These are phyloP conservation scores for Schizophyllum commune DNA, from an alignment of 1,284 basidiomycete species.

Conservation along the genomic window DNA sequence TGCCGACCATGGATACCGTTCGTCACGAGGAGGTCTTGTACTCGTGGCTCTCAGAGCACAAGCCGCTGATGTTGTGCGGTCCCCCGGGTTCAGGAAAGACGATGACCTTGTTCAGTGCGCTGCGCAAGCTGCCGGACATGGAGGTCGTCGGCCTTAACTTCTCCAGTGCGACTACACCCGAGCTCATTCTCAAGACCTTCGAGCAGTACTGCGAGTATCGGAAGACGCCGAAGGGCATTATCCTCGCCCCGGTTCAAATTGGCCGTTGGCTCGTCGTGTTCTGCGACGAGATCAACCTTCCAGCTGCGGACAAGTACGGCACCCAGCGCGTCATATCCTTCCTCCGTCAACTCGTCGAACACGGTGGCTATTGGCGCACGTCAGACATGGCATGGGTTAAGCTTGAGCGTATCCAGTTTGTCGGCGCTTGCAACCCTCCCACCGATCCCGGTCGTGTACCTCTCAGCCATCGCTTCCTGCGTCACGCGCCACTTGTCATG, in stretches of 20 bases:
- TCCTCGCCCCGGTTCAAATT: slow-evolving; percentile 90
- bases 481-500: slow-evolving; percentile 99
- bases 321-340: slow-evolving; percentile 99
- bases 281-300: slow-evolving; percentile 99
- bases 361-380: slow-evolving; percentile 92
- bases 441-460: slow-evolving; percentile 99
- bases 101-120: slow-evolving; percentile 99
- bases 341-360: slow-evolving; percentile 94
- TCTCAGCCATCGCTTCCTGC: slow-evolving; percentile 92
- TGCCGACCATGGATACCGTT: slow-evolving; percentile 97
- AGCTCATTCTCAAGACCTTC: slow-evolving; percentile 97
- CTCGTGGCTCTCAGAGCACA: slow-evolving; percentile 98
- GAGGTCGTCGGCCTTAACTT: slow-evolving; percentile 99
- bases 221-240: slow-evolving; percentile 95
- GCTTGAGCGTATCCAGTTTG: slow-evolving; percentile 97
- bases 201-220: slow-evolving; percentile 99
- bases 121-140: slow-evolving; percentile 97
- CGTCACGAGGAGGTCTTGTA: slow-evolving; percentile 98
- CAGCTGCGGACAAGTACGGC: slow-evolving; percentile 96
- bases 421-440: slow-evolving; percentile 98
- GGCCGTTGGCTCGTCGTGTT: slow-evolving; percentile 98
- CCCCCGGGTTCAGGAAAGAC: slow-evolving; percentile 99
- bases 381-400: slow-evolving; percentile 97
- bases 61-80: slow-evolving; percentile 96
- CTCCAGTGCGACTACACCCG: slow-evolving; percentile 97